phyloP scores from a whole-genome alignment of 139 green algal genomes.

The Pleodorina starrii region DNA sequence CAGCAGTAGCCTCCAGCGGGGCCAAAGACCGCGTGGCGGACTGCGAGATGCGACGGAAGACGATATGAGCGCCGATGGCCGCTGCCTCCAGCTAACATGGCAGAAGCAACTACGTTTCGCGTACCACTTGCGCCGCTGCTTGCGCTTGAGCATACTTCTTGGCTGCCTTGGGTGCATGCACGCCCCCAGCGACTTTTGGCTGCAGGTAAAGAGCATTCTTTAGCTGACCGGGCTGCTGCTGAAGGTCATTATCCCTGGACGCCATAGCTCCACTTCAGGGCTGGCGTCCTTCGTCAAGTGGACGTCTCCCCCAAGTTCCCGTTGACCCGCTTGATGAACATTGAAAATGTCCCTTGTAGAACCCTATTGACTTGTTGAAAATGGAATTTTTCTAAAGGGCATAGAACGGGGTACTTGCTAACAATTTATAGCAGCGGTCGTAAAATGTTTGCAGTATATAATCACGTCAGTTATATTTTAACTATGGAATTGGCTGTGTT shows the following conservation, averaged over 20 bases:
- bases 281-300: not conserved
- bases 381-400: not conserved
- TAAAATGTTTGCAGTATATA: too few species aligned
- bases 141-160: constrained; percentile 50
- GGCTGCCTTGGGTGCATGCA: constrained; percentile 52
- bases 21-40: constrained; percentile 18
- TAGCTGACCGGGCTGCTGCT: constrained; percentile 28
- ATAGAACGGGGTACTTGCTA: too few species aligned
- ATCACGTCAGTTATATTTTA: too few species aligned
- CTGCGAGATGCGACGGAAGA: constrained; percentile 5
- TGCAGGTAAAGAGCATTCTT: constrained; percentile 51
- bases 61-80: not conserved
- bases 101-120: not conserved
- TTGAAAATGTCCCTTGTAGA: not conserved
- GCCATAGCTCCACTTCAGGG: constrained; percentile 21
- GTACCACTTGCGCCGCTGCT: constrained; percentile 42
- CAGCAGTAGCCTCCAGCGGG: constrained; percentile 41
- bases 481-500: too few species aligned
- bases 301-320: constrained; percentile 1
- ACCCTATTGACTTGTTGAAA: not conserved
- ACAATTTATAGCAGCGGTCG: too few species aligned
- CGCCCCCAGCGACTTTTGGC: not conserved
- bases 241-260: constrained; percentile 11
- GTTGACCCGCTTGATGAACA: not conserved
- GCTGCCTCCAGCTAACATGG: not conserved